Conservation (phyloP, 257 asterid genomes). For the Nicotiana sylvestris region DNA sequence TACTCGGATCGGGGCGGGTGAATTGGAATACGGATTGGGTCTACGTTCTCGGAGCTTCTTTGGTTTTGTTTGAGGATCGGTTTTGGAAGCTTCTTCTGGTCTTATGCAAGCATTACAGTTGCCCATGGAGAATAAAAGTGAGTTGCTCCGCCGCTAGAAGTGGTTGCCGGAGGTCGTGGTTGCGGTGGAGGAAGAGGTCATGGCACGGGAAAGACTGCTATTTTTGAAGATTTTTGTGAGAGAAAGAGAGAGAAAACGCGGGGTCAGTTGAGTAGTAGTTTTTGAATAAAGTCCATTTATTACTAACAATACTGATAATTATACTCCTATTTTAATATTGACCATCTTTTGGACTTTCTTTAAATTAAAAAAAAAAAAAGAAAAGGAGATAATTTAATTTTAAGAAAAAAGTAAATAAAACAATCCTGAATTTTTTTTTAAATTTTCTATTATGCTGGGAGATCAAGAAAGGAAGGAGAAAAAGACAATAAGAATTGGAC, state of each 20-base stretch:
- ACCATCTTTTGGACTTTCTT: not conserved
- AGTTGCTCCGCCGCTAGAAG: constrained; percentile 29
- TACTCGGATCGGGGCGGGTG: constrained; percentile 66
- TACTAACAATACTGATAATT: not conserved
- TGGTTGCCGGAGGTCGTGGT: constrained; percentile 26
- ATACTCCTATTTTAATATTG: not conserved
- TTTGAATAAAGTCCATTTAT: constrained; percentile 35
- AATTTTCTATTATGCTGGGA: not conserved
- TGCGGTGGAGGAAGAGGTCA: constrained; percentile 24
- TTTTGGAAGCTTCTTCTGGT: constrained; percentile 31
- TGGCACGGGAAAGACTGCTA: constrained; percentile 1
- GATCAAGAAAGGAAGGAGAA: not conserved
- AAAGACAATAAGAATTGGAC: not conserved
- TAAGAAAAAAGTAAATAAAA: not conserved
- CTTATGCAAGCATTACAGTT: constrained; percentile 83
- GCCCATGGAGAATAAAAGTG: constrained; percentile 41
- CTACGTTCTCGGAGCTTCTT: constrained; percentile 36
- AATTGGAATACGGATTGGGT: constrained; percentile 60
- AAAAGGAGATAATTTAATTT: not conserved
- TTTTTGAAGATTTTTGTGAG: constrained; percentile 4
- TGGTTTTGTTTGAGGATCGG: constrained; percentile 30
- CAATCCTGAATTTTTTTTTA: not conserved
- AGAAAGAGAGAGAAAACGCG: constrained; percentile 41
- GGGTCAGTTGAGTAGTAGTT: constrained; percentile 38
- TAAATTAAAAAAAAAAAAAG: not conserved